A percentile compares a stretch with the other conserved stretches of the same genome.
phyloP scores from a whole-genome alignment of 345 rosid species.

The Iberis pinnata region DNA sequence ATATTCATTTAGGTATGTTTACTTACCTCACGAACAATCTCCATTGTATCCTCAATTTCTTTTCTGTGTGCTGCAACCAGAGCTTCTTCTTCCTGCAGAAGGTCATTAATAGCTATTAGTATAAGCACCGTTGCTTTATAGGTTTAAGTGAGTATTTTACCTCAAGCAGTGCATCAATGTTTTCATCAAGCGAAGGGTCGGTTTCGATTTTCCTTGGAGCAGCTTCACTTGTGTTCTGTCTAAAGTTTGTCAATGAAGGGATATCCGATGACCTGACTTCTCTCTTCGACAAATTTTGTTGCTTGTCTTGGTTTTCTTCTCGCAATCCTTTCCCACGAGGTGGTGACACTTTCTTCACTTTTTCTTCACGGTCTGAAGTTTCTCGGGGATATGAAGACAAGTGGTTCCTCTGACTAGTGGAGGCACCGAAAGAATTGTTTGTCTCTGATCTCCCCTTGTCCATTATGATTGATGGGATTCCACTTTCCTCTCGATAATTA shows the following conservation, averaged over 20 bases:
- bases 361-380: conserved; percentile 59
- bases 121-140: neutral
- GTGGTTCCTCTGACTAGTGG: conserved; percentile 41
- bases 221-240: conserved; percentile 38
- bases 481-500: conserved; percentile 46
- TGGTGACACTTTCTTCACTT: conserved; percentile 73
- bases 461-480: conserved; percentile 38
- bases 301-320: conserved; percentile 68
- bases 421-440: conserved; percentile 25
- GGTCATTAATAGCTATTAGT: neutral
- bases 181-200: conserved; percentile 53
- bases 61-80: conserved; percentile 88
- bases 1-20: neutral
- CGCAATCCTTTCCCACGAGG: conserved; percentile 68
- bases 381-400: conserved; percentile 44
- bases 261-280: conserved; percentile 46
- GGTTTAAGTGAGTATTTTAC: conserved; percentile 31
- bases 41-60: conserved; percentile 98
- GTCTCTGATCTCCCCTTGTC: conserved; percentile 46
- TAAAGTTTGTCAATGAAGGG: conserved; percentile 37
- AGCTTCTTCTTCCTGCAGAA: conserved; percentile 88
- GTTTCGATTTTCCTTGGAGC: conserved; percentile 40
- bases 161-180: conserved; percentile 79
- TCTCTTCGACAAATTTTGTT: conserved; percentile 46
- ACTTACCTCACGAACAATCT: conserved; percentile 92